These are phyloP conservation scores for Dissophora globulifera DNA, from an alignment of 192 early-diverging fungal species.

Conservation along the genomic window DNA sequence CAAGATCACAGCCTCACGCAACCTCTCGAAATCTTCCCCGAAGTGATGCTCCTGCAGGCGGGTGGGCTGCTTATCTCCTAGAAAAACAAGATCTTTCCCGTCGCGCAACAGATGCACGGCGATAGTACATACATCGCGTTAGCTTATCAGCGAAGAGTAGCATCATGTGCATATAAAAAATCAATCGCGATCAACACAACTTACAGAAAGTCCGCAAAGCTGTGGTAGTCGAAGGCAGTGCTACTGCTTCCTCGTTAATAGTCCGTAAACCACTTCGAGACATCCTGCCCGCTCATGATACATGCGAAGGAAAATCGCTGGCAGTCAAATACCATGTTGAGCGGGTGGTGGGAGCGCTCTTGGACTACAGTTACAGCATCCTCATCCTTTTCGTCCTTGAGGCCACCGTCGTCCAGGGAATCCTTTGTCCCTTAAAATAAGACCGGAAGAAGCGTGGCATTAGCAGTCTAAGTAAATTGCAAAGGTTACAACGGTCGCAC, in stretches of 20 bases:
- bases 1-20: neutral
- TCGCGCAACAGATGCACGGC: constrained; percentile 1
- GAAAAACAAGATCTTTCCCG: constrained; percentile 10
- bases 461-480: too few relatives aligned
- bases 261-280: constrained; percentile 1
- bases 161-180: constrained; percentile 1
- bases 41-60: constrained; percentile 3
- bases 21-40: constrained; percentile 7
- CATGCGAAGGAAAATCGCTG: constrained; percentile 6
- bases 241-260: constrained; percentile 13
- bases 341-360: constrained; percentile 5
- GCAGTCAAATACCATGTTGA: constrained; percentile 11
- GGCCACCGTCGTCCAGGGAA: too few relatives aligned
- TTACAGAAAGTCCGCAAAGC: constrained; percentile 19
- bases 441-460: too few relatives aligned
- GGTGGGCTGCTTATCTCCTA: constrained; percentile 4
- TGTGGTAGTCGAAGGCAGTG: constrained; percentile 4
- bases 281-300: neutral
- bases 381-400: constrained; percentile 15
- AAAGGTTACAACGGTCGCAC: too few relatives aligned
- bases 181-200: constrained; percentile 4
- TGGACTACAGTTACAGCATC: neutral
- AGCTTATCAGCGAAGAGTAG: constrained; percentile 12
- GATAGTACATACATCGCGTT: constrained; percentile 2
- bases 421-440: too few relatives aligned